Base-by-base conservation (phyloP, 148 eudicot species). In the Oxyria digyna region DNA sequence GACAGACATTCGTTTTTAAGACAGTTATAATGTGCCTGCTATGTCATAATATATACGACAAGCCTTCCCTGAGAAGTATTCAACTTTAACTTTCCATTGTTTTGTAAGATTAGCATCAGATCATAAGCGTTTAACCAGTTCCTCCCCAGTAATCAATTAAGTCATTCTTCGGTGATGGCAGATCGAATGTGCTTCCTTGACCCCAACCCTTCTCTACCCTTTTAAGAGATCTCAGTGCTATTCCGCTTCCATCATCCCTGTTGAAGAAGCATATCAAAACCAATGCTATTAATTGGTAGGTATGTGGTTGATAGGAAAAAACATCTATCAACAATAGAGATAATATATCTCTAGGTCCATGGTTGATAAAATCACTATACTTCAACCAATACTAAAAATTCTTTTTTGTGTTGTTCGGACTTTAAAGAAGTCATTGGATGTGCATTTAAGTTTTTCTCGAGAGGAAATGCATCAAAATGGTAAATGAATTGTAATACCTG, bases 181-280 rank as follows among this genome's bases (percentile, higher is more conserved):
- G 67, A 75, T 72, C 79, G 62, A 73, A 82, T 73, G 81, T 57
- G 70, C 81, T 81, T 73, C 87, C 96, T 72, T 89, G 95, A 74
- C 96, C 98, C 98, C 98, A 93, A 24, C 98, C 98, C 68, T 85
- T 83, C 73, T 87, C 86, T 69, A 90, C 85, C 35, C 82, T 81
- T 74, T 81, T 90, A 72, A 93, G 81, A 50, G 87, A 70, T 78
- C 77, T 86, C 72, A 93, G 43, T 35, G 89, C 88, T 63, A 85
- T 74, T 41, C 77, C 82, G 75, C 96, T 85, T 68, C 92, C 96
- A 74, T 93, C 91, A 75, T 89, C 92, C 75, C 98, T 93, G 94
- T 68, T 40, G 15, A 74, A 46, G 65, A 70, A 76, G 40, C 6
- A 48, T 8, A 32, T 37, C 24, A 75, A 33, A 18, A 23, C 52